Evolutionary conservation across 2,329 filamentous ascomycete species (phyloP).

Genomic region (Fusarium sp.): DNA sequence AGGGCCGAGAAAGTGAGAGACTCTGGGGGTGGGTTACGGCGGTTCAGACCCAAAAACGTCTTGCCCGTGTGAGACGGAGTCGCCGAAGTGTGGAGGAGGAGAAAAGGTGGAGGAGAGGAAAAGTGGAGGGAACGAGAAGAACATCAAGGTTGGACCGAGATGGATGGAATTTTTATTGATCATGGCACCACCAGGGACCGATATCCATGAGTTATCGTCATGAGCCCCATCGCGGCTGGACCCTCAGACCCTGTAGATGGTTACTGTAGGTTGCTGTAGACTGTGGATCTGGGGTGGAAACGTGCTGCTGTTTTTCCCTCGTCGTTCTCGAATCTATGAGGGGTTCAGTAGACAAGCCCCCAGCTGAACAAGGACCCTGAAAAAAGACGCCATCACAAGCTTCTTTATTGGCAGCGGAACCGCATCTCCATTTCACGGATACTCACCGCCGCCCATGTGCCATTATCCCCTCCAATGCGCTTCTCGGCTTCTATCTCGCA

Average conservation of each 20-base stretch:
- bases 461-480: not conserved
- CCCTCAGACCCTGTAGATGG: not conserved
- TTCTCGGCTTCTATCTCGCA: not conserved
- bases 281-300: constrained; percentile 38
- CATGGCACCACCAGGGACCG: constrained; percentile 8
- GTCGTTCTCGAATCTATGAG: not conserved
- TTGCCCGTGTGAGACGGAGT: constrained; percentile 23
- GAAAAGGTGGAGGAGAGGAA: not conserved
- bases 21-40: constrained; percentile 8
- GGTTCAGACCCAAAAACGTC: not conserved
- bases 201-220: not conserved
- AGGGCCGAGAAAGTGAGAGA: constrained; percentile 8
- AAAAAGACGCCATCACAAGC: constrained; percentile 9
- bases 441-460: not conserved
- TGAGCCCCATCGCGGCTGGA: not conserved
- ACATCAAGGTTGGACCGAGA: constrained; percentile 4
- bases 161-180: not conserved
- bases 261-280: not conserved
- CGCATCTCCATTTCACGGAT: constrained; percentile 2
- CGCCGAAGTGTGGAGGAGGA: constrained; percentile 27
- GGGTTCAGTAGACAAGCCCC: not conserved
- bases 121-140: constrained; percentile 4
- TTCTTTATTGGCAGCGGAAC: constrained; percentile 1
- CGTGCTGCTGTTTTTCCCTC: constrained; percentile 5
- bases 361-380: constrained; percentile 12